Evolutionary conservation across 2,329 filamentous ascomycete genomes (phyloP).

Genomic region (Neonectria punicea): DNA sequence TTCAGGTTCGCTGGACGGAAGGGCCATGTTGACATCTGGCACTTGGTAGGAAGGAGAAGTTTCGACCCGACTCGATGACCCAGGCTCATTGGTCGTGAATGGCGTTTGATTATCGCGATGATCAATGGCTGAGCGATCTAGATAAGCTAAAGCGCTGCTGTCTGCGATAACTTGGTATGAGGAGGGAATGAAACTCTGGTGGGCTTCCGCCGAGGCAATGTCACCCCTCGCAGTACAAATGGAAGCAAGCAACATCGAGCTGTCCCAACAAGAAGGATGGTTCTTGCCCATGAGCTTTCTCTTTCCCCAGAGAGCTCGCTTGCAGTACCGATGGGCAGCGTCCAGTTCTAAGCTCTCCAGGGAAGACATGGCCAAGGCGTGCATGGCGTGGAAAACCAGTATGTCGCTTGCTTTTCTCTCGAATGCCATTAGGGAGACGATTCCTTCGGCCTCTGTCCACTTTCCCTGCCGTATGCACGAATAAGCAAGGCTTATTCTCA

Average conservation of each 20-base stretch:
- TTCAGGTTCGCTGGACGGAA: too few species aligned
- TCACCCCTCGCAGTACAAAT: not conserved
- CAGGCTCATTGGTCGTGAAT: not conserved
- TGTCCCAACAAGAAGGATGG: not conserved
- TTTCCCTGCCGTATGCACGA: constrained; percentile 1
- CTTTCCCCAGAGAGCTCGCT: constrained; percentile 1
- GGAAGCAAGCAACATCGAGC: not conserved
- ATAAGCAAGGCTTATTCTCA: not conserved
- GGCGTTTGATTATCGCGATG: not conserved
- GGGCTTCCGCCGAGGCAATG: not conserved
- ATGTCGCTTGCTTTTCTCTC: not conserved
- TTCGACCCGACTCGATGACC: not conserved
- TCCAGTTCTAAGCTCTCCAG: not conserved
- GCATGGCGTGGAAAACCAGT: not conserved
- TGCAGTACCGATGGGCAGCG: not conserved
- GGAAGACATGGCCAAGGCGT: not conserved
- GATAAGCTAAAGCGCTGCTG: not conserved
- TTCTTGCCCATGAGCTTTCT: not conserved
- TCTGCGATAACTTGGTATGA: not conserved
- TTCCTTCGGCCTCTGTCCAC: not conserved
- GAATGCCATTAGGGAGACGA: not conserved
- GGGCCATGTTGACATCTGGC: too few species aligned
- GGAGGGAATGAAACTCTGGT: not conserved
- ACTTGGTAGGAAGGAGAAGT: not conserved
- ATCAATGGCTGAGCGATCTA: not conserved